These are phyloP conservation scores for Plasmodium knowlesi DNA, from an alignment of 169 alveolate genomes.

Conservation along the genomic window DNA sequence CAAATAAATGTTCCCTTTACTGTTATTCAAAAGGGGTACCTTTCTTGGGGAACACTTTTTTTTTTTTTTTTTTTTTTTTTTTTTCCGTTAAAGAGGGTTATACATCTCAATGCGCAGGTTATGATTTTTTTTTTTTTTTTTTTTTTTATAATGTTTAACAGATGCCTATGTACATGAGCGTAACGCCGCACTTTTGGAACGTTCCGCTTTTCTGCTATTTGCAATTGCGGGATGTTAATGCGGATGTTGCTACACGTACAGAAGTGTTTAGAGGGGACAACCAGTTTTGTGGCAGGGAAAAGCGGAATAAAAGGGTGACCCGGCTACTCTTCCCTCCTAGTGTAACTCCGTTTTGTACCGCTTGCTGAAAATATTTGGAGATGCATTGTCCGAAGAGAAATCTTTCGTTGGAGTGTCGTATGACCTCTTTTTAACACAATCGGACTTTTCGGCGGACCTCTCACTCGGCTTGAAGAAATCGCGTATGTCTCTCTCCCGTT, in stretches of 20 bases:
- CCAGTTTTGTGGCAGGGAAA: not conserved
- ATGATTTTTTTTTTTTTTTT: not conserved
- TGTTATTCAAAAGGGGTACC: not conserved
- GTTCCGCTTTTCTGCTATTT: not conserved
- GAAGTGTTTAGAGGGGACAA: not conserved
- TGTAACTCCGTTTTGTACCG: slow-evolving; percentile 14
- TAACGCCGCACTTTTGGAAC: not conserved
- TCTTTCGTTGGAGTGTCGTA: slow-evolving; percentile 11
- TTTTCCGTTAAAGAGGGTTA: not conserved
- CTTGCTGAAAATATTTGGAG: slow-evolving; percentile 4
- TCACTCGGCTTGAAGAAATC: slow-evolving; percentile 26
- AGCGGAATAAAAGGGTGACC: not conserved
- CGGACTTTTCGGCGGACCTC: slow-evolving; percentile 30
- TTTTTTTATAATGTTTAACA: not conserved
- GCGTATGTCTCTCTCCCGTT: slow-evolving; percentile 37
- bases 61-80: not conserved
- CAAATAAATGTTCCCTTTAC: not conserved
- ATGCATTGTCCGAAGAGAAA: not conserved
- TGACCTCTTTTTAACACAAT: slow-evolving; percentile 15
- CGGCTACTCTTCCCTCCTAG: not conserved
- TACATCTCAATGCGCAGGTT: not conserved
- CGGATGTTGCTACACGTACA: not conserved
- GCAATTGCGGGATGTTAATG: not conserved
- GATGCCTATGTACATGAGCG: not conserved
- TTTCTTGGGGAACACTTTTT: not conserved